Conservation (phyloP, 2,329 filamentous ascomycete species). For the Mollisiaceae sp. region DNA sequence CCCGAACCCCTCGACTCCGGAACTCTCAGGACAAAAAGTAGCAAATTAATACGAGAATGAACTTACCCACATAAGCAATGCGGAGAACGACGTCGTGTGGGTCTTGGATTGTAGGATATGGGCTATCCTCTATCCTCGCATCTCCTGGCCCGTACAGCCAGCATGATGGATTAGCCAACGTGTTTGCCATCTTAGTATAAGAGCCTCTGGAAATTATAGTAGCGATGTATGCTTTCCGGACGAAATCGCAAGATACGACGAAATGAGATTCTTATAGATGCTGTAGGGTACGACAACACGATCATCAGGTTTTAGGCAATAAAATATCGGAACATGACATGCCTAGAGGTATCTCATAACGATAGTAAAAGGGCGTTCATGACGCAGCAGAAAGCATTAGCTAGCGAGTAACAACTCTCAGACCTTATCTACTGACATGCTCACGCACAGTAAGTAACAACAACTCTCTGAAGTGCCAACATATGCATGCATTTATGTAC, state of each 20-base stretch:
- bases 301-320: no score
- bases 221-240: not conserved
- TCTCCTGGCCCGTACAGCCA: constrained; percentile 52
- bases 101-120: constrained; percentile 47
- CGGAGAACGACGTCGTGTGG: constrained; percentile 51
- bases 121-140: constrained; percentile 51
- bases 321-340: not conserved
- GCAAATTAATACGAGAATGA: no score
- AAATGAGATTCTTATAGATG: not conserved
- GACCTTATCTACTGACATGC: not conserved
- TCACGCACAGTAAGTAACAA: not conserved
- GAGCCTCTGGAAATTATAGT: not conserved
- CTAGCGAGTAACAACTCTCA: not conserved
- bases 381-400: not conserved
- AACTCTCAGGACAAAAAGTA: no score
- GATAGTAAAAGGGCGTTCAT: not conserved
- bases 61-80: constrained; percentile 46
- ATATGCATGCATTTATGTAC: no score
- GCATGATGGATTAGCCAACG: constrained; percentile 50
- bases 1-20: no score
- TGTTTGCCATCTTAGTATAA: constrained; percentile 9
- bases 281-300: not conserved
- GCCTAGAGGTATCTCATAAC: not conserved
- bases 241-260: not conserved
- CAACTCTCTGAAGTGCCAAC: no score